These are phyloP conservation scores for Moricandia arvensis DNA, from an alignment of 345 rosid species.

Conservation along the genomic window DNA sequence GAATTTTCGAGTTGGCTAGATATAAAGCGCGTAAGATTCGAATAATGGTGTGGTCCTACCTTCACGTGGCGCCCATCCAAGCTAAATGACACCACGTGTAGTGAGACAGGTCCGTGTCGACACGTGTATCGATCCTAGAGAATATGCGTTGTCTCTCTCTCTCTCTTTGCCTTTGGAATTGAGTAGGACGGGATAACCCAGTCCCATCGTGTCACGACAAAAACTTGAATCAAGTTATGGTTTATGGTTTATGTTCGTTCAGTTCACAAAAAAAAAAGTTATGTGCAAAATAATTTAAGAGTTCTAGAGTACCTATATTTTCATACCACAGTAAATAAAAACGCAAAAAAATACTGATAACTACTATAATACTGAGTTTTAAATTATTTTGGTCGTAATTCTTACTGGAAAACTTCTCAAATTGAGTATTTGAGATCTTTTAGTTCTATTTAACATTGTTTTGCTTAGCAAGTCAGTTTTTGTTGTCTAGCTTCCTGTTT, in stretches of 20 bases:
- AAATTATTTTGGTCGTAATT: neutral
- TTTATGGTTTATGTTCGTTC: too few species aligned
- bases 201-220: constrained; percentile 24
- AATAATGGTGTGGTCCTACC: neutral
- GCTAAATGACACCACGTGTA: neutral
- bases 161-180: neutral
- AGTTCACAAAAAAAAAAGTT: too few species aligned
- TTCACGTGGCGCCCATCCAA: constrained; percentile 24
- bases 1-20: constrained; percentile 21
- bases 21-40: constrained; percentile 7
- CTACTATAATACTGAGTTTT: neutral
- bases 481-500: too few species aligned
- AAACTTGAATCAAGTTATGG: neutral
- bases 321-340: neutral
- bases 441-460: neutral
- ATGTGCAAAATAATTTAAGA: neutral
- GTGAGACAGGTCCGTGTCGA: neutral
- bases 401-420: neutral
- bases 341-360: neutral
- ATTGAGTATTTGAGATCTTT: neutral
- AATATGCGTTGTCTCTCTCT: constrained; percentile 13
- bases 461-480: neutral
- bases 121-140: constrained; percentile 23
- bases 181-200: constrained; percentile 13
- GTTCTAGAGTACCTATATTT: neutral